Conservation (phyloP, 192 early-diverging fungal species). For the Podila verticillata region DNA sequence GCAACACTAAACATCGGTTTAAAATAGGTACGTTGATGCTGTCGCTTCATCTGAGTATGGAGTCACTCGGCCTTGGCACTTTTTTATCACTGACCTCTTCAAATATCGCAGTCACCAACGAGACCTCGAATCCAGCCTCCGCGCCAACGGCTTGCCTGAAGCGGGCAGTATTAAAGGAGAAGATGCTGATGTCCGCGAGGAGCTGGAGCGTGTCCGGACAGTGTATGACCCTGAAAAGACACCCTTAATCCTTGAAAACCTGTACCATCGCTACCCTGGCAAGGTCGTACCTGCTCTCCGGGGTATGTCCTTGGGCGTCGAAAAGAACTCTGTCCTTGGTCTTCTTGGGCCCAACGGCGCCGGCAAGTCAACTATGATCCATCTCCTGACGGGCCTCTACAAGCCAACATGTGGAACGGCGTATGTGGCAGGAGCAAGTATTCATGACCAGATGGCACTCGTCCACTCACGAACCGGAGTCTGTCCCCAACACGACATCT, state of each 20-base stretch:
- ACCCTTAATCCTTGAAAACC: conserved; percentile 30
- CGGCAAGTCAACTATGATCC: conserved; percentile 70
- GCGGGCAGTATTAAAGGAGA: conserved; percentile 15
- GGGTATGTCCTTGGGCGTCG: conserved; percentile 62
- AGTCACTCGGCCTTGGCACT: conserved; percentile 46
- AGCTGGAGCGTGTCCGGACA: conserved; percentile 21
- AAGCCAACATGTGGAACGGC: conserved; percentile 39
- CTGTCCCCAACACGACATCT: conserved; percentile 66
- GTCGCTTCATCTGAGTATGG: conserved; percentile 40
- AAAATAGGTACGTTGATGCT: conserved; percentile 33
- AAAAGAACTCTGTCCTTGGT: conserved; percentile 66
- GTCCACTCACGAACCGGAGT: conserved; percentile 58
- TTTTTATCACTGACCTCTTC: conserved; percentile 10
- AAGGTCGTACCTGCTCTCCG: conserved; percentile 33
- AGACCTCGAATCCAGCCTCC: conserved; percentile 6
- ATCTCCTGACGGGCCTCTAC: conserved; percentile 39
- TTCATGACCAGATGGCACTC: conserved; percentile 25
- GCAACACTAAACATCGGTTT: no score
- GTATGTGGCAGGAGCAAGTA: conserved; percentile 37
- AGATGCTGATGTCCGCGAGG: conserved; percentile 28
- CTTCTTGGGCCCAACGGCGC: conserved; percentile 78
- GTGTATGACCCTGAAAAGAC: conserved; percentile 30
- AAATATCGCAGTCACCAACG: background rate
- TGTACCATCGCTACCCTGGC: conserved; percentile 35
- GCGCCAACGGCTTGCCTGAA: background rate